phyloP scores from a whole-genome alignment of 2,329 filamentous ascomycete genomes.

The Seiridium cupressi region DNA sequence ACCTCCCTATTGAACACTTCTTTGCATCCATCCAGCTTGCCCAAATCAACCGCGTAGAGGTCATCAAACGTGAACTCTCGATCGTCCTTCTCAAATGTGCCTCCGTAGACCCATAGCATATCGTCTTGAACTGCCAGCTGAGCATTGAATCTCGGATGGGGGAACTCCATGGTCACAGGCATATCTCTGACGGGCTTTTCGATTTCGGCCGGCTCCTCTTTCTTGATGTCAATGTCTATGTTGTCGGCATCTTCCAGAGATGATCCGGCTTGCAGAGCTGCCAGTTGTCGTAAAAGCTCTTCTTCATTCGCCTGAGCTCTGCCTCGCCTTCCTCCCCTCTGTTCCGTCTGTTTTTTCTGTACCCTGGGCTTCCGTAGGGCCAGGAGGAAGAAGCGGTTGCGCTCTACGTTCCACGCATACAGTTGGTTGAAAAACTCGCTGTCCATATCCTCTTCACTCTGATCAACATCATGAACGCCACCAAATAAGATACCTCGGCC shows the following conservation, averaged over 20 bases:
- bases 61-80: slow-evolving; percentile 96
- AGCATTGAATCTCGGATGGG: slow-evolving; percentile 87
- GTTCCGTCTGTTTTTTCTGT: slow-evolving; percentile 62
- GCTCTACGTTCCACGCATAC: slow-evolving; percentile 91
- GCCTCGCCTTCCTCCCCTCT: slow-evolving; percentile 62
- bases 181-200: slow-evolving; percentile 59
- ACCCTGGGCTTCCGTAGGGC: slow-evolving; percentile 70
- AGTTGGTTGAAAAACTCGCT: slow-evolving; percentile 95
- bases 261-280: slow-evolving; percentile 75
- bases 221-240: slow-evolving; percentile 42
- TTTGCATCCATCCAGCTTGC: slow-evolving; percentile 90
- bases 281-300: slow-evolving; percentile 82
- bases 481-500: slow-evolving; percentile 91
- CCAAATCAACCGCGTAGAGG: slow-evolving; percentile 89
- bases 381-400: slow-evolving; percentile 91
- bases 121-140: slow-evolving; percentile 90
- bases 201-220: slow-evolving; percentile 52
- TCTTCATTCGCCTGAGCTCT: slow-evolving; percentile 88
- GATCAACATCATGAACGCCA: slow-evolving; percentile 89
- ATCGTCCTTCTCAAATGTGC: slow-evolving; percentile 93
- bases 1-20: slow-evolving; percentile 85
- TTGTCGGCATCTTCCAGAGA: slow-evolving; percentile 52
- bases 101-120: slow-evolving; percentile 89
- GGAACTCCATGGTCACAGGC: slow-evolving; percentile 75
- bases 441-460: slow-evolving; percentile 91